These are phyloP conservation scores for Arachis hypogaea DNA, from an alignment of 306 rosid genomes.

Conservation along the genomic window DNA sequence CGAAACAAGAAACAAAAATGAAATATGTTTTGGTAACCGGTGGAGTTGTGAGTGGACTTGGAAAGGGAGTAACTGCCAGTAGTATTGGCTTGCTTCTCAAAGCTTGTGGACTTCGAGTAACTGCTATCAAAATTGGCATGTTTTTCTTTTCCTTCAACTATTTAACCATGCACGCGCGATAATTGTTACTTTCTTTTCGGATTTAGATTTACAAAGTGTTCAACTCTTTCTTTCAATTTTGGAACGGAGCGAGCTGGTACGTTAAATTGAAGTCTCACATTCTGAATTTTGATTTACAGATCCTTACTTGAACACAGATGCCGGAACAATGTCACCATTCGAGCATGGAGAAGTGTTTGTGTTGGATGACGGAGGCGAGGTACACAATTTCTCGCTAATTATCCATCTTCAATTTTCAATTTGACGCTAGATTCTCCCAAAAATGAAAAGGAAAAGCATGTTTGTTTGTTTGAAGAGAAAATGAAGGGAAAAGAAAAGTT, in stretches of 20 bases:
- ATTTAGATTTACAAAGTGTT: too few relatives aligned
- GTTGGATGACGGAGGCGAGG: slow-evolving; percentile 98
- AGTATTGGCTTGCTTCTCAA: slow-evolving; percentile 91
- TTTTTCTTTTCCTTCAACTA: background rate
- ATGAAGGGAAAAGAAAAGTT: background rate
- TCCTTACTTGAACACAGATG: slow-evolving; percentile 98
- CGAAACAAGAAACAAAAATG: slow-evolving; percentile 46
- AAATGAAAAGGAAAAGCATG: background rate
- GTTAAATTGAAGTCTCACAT: slow-evolving; percentile 23
- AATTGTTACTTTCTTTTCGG: too few relatives aligned
- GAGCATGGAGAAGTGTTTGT: slow-evolving; percentile 98
- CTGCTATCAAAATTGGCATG: slow-evolving; percentile 90
- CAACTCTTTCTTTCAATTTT: too few relatives aligned
- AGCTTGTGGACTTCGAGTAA: slow-evolving; percentile 91
- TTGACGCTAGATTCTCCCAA: background rate
- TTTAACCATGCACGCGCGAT: too few relatives aligned
- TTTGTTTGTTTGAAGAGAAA: slow-evolving; percentile 18
- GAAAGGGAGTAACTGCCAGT: slow-evolving; percentile 95
- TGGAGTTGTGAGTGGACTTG: slow-evolving; percentile 96
- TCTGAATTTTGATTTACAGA: slow-evolving; percentile 49
- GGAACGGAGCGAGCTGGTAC: too few relatives aligned
- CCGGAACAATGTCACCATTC: slow-evolving; percentile 96
- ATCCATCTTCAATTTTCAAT: slow-evolving; percentile 5
- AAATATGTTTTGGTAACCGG: slow-evolving; percentile 92
- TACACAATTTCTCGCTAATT: slow-evolving; percentile 38